A percentile compares a stretch with the other conserved stretches of the same genome.
Conservation (phyloP, 2,329 filamentous ascomycete species). For the Apiospora hydei region DNA sequence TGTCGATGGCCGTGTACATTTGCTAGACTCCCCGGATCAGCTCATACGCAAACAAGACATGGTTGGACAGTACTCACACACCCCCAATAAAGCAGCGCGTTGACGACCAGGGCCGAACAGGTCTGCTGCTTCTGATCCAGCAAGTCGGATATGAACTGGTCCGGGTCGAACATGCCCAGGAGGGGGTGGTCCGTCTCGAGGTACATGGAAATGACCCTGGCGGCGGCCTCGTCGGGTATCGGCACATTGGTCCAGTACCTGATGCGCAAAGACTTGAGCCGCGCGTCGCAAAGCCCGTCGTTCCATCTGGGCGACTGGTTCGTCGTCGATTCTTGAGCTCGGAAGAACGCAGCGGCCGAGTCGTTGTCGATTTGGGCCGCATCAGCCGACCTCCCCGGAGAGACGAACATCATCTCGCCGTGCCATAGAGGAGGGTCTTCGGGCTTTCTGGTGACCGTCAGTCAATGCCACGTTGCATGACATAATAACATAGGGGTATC, state of each 20-base stretch:
- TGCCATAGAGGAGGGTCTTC: background rate
- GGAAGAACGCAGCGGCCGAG: background rate
- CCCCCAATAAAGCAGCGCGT: slow-evolving; percentile 44
- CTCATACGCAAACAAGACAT: background rate
- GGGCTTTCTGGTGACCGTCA: background rate
- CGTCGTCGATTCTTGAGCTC: background rate
- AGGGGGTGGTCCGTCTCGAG: slow-evolving; percentile 48
- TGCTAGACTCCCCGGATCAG: slow-evolving; percentile 35
- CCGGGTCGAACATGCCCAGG: slow-evolving; percentile 44
- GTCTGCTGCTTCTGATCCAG: slow-evolving; percentile 32
- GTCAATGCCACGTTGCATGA: background rate
- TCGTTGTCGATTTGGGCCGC: background rate
- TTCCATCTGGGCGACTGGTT: background rate
- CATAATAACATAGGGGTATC: too few relatives aligned
- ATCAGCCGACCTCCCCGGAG: background rate
- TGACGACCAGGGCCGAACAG: slow-evolving; percentile 46
- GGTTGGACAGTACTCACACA: slow-evolving; percentile 33
- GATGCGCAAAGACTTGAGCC: slow-evolving; percentile 40
- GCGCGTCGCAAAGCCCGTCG: slow-evolving; percentile 36
- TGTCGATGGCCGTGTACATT: slow-evolving; percentile 45
- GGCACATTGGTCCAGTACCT: slow-evolving; percentile 44
- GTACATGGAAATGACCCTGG: slow-evolving; percentile 44
- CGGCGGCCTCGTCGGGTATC: slow-evolving; percentile 39
- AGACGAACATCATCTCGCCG: background rate
- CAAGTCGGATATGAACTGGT: slow-evolving; percentile 44